Percentiles rank a stretch among this genome's conserved stretches.
Conservation (phyloP, 257 asterid genomes). For the Solanum virginianum region DNA sequence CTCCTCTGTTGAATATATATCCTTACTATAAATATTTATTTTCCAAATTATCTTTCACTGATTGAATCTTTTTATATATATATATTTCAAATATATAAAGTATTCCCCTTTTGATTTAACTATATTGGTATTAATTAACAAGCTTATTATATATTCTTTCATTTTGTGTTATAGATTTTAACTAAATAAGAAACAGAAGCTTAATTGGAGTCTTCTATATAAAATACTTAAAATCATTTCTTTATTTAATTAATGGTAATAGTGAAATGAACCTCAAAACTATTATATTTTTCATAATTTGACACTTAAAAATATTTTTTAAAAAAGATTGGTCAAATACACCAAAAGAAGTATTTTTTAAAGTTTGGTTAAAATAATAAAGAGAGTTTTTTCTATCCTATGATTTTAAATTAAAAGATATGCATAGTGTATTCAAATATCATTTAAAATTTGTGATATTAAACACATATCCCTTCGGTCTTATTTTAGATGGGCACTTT, state of each 20-base stretch:
- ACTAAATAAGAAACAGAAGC: background rate
- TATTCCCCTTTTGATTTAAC: background rate
- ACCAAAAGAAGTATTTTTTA: background rate
- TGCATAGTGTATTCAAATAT: background rate
- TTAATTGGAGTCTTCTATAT: background rate
- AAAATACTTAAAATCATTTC: background rate
- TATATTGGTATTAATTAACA: background rate
- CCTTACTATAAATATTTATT: background rate
- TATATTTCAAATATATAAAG: background rate
- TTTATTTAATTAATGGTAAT: background rate
- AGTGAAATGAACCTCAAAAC: background rate
- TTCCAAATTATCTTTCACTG: background rate
- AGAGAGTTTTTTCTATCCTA: background rate
- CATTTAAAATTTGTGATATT: background rate
- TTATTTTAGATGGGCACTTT: too few species aligned
- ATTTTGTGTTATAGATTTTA: background rate
- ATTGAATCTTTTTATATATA: background rate
- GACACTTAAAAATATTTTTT: background rate
- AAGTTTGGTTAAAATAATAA: background rate
- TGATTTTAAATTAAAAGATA: background rate
- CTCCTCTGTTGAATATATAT: background rate
- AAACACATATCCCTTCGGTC: too few species aligned
- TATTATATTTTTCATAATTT: background rate
- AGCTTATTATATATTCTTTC: background rate
- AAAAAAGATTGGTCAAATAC: background rate